Evolutionary conservation across 2,329 filamentous ascomycete genomes (phyloP), one percentile per base, ranked within the genome.

Genomic region (Corinectria fuckeliana): DNA sequence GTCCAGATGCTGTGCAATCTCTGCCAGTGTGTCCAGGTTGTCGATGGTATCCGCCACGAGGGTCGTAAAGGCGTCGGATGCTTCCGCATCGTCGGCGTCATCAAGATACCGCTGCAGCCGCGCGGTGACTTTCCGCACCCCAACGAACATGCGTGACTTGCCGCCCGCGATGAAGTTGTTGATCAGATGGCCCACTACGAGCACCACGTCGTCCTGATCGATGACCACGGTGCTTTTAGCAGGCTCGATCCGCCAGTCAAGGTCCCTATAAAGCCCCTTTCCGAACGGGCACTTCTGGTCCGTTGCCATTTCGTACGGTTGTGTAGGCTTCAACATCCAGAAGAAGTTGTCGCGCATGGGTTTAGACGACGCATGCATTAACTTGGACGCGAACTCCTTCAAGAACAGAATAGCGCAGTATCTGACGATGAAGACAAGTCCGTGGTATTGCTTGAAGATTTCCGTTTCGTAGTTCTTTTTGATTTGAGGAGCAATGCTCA

Each of bases 11-110:
- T 69, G 68, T 7, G 58, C 60, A 7, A 70, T 30, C 28, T 69
- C 61, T n/a, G 61, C 60, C 10, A 71, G 50, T 4, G 65, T 23
- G 28, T 69, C 62, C 28, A 69, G 26, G 25, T 61, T 41, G n/a
- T 69, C 63, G 14, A 69, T 58, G 3, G 56, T 63, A 18, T 64
- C 59, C n/a, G 52, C 58, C 7, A 69, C 25, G 74, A 71, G 48
- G 9, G 26, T 23, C 16, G 68, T 65, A 45, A 70, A 67, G 3
- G 52, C 45, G 1, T 9, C 18, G 10, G 32, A 44, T 20, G 48
- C 50, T 11, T 54, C 45, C 5, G 55, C 49, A 6, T 59, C 47
- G 10, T 67, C 63, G 20, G 48, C 57, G 21, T 65, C 64, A 4
- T 67, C 66, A 9, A 69, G 41, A 23, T 62, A 59, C 32, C 42